Evolutionary conservation across 1,284 basidiomycete genomes (phyloP).

Genomic region (Trametes sp.): DNA sequence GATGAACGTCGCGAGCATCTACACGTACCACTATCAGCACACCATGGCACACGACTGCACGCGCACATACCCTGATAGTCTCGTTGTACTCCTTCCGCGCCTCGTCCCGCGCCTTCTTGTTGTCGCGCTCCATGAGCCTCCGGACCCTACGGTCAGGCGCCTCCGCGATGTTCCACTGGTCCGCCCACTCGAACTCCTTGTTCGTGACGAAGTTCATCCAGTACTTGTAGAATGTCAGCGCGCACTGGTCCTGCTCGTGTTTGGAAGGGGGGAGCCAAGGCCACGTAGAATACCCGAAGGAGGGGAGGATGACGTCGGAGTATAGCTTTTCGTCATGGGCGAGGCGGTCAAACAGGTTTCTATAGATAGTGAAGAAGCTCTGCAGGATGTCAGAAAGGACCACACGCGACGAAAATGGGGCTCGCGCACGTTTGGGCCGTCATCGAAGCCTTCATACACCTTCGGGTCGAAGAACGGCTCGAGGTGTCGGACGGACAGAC

Average conservation of each 20-base stretch:
- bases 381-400: conserved; percentile 42
- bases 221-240: conserved; percentile 82
- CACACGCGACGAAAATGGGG: not conserved
- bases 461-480: conserved; percentile 87
- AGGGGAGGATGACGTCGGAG: conserved; percentile 68
- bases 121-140: conserved; percentile 96
- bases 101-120: conserved; percentile 90
- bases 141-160: conserved; percentile 89
- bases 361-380: conserved; percentile 93
- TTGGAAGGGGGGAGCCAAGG: conserved; percentile 64
- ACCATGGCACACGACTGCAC: conserved; percentile 40
- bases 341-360: conserved; percentile 87
- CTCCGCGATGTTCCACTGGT: conserved; percentile 84
- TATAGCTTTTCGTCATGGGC: conserved; percentile 82
- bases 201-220: conserved; percentile 91
- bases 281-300: conserved; percentile 86
- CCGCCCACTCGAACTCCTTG: conserved; percentile 93
- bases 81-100: conserved; percentile 95
- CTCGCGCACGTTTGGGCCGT: conserved; percentile 69
- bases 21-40: not conserved
- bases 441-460: conserved; percentile 77
- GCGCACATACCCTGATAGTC: conserved; percentile 69
- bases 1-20: conserved; percentile 84
- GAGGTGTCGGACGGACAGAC: conserved; percentile 83
- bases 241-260: conserved; percentile 53